Evolutionary conservation across 805 yeast species (phyloP), one percentile per base, ranked within the genome.

Genomic region (Candida golubevii): DNA sequence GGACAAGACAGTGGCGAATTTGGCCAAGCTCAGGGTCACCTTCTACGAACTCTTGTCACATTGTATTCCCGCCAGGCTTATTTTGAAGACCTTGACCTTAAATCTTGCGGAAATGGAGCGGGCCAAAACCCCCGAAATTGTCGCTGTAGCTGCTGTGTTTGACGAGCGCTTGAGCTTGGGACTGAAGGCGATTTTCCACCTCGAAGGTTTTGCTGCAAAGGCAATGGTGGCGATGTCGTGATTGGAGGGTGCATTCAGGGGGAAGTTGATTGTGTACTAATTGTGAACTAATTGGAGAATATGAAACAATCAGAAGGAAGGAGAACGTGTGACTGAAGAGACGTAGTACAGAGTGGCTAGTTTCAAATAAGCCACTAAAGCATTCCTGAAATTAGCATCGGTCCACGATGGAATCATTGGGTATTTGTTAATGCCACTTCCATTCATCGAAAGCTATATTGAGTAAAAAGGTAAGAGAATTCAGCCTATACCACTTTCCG

Each of bases 171-270:
- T 93, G 47, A 79, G 89, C 46, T 67, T 85, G 46, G 99, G 98
- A 2, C 78, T 78, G 47, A 93, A 93, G 63, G 87, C 89, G 33
- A 91, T 93, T 10, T 93, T 88, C 65, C 99, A 93, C 66, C 67
- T 93, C 43, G 99, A 93, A 68, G 99, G 98, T 1, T 93, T 88
- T 60, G 78, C 87, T 14, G 97, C 97, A 0, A 83, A 79, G 59
- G 79, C 82, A 1, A 91, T 93, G 97, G 85, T 88, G 31, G 46
- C 42, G 9, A 28, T 42, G 42, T 38, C 46, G n/a, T 42, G 18
- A 30, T 14, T 26, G 27, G 14, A 18, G 23, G 5, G 23, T 18
- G 4, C 23, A 18, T 18, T 18, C 23, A 18, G 23, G 5, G 23
- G 3, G 23, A 5, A 5, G 5, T 18, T 18, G 23, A 5, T 5